These are phyloP conservation scores for Nemania abortiva DNA, from an alignment of 2,329 filamentous ascomycete species.

Conservation along the genomic window DNA sequence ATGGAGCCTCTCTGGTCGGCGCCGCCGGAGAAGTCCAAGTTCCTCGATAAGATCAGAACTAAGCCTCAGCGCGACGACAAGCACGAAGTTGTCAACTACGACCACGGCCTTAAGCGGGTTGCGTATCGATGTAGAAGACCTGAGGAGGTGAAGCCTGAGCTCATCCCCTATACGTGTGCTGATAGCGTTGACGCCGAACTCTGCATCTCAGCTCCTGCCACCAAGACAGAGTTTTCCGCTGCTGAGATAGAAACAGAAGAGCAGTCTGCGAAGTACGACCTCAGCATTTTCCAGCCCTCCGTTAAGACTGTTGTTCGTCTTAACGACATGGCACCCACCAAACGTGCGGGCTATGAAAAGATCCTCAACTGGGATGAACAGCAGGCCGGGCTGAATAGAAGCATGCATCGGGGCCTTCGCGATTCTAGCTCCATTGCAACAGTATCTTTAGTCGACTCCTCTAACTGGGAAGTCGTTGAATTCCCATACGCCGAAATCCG, in stretches of 20 bases:
- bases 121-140: constrained; percentile 35
- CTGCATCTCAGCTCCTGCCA: constrained; percentile 49
- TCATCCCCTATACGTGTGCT: constrained; percentile 32
- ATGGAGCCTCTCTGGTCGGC: constrained; percentile 37
- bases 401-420: neutral
- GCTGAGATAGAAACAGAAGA: constrained; percentile 33
- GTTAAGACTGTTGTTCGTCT: constrained; percentile 38
- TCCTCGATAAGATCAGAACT: constrained; percentile 26
- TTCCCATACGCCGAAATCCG: constrained; percentile 45
- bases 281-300: constrained; percentile 32
- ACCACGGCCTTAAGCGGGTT: constrained; percentile 33
- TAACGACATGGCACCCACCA: constrained; percentile 36
- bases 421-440: constrained; percentile 30
- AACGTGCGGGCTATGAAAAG: constrained; percentile 36
- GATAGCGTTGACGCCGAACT: constrained; percentile 45
- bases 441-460: constrained; percentile 21
- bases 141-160: constrained; percentile 33
- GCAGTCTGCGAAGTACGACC: constrained; percentile 31
- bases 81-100: constrained; percentile 36
- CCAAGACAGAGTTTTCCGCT: constrained; percentile 43
- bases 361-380: constrained; percentile 35
- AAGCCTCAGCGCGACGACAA: constrained; percentile 36
- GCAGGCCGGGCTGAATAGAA: neutral
- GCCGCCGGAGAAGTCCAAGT: constrained; percentile 38
- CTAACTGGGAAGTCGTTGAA: constrained; percentile 25